Conservation (phyloP, 139 green algal species). For the Coelastrella sp. region DNA sequence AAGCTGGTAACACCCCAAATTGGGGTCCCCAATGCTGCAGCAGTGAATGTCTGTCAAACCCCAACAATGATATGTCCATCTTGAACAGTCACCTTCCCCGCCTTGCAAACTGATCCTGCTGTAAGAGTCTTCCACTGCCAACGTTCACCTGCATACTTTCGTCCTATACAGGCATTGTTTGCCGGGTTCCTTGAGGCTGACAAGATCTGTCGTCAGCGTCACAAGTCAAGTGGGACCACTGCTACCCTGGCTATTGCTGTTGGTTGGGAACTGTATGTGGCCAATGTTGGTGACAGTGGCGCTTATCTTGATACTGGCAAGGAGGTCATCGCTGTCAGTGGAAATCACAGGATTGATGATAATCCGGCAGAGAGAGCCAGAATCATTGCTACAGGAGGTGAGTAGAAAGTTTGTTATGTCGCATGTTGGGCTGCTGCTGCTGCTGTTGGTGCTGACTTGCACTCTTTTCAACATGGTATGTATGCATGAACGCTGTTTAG, state of each 20-base stretch:
- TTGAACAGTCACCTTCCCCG: too few species aligned
- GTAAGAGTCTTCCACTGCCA: not conserved
- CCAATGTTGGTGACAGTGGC: slow-evolving; percentile 89
- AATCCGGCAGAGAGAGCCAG: slow-evolving; percentile 78
- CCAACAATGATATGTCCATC: too few species aligned
- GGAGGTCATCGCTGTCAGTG: slow-evolving; percentile 75
- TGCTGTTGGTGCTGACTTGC: not conserved
- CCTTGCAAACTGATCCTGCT: not conserved
- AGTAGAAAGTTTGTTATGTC: not conserved
- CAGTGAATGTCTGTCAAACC: too few species aligned
- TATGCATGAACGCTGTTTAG: too few species aligned
- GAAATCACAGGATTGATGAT: slow-evolving; percentile 80
- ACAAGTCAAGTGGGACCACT: slow-evolving; percentile 75
- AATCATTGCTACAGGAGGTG: slow-evolving; percentile 63
- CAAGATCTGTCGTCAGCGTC: slow-evolving; percentile 50
- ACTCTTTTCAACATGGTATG: not conserved
- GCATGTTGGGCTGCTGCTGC: not conserved
- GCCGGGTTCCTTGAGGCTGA: slow-evolving; percentile 62
- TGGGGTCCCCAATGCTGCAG: too few species aligned
- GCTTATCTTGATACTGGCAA: slow-evolving; percentile 85
- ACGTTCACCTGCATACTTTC: too few species aligned
- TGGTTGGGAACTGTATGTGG: slow-evolving; percentile 87
- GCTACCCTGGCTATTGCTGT: slow-evolving; percentile 80
- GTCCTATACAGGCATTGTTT: slow-evolving; percentile 60
- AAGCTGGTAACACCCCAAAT: too few species aligned